A percentile compares a stretch with the other conserved stretches of the same genome.
phyloP scores from a whole-genome alignment of 768 basidiomycete species.

The Mycena floridula region DNA sequence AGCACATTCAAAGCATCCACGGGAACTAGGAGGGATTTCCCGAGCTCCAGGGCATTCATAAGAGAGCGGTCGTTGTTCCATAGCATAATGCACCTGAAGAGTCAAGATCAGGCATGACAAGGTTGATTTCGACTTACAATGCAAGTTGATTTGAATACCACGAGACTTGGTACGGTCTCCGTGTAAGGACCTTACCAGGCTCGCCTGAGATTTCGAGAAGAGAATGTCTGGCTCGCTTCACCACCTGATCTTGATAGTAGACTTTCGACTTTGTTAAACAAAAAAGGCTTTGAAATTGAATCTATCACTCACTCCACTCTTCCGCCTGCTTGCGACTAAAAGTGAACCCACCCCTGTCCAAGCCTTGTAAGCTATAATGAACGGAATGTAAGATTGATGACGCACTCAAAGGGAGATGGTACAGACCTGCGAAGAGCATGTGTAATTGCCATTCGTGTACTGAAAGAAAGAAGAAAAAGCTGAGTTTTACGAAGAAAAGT shows the following conservation, averaged over 20 bases:
- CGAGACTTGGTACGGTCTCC: constrained; percentile 63
- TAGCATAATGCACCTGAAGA: constrained; percentile 50
- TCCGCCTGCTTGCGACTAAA: constrained; percentile 69
- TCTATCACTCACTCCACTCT: constrained; percentile 74
- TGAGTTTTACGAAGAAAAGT: constrained; percentile 5
- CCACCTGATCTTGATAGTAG: constrained; percentile 59
- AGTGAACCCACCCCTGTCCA: constrained; percentile 41
- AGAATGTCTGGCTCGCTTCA: constrained; percentile 51
- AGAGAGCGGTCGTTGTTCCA: constrained; percentile 60
- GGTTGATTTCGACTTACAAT: constrained; percentile 35
- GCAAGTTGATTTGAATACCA: constrained; percentile 70
- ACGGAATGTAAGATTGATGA: constrained; percentile 16
- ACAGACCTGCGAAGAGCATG: constrained; percentile 61
- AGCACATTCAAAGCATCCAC: constrained; percentile 63
- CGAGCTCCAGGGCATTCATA: constrained; percentile 55
- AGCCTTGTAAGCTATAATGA: constrained; percentile 41
- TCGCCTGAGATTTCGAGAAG: constrained; percentile 44
- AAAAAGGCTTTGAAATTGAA: too few species aligned
- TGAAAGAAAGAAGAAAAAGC: constrained; percentile 17
- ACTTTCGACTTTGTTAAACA: constrained; percentile 36
- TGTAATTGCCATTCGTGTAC: constrained; percentile 60
- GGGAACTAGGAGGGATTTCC: constrained; percentile 54
- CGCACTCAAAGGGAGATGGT: constrained; percentile 14
- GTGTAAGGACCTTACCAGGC: constrained; percentile 50
- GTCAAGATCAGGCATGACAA: neutral